Evolutionary conservation across 805 yeast species (phyloP).

Genomic region (Candida nanaspora): DNA sequence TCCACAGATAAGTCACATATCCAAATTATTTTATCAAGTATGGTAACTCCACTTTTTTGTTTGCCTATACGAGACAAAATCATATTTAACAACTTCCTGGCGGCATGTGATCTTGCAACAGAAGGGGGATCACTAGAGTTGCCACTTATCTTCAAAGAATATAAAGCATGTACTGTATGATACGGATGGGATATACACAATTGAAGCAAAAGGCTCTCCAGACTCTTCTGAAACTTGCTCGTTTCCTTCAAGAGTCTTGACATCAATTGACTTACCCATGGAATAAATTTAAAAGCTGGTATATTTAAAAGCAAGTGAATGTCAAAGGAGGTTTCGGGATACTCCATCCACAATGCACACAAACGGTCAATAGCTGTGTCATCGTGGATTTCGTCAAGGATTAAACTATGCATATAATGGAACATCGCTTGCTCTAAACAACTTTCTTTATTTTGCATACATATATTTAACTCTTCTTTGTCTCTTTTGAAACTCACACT

Average conservation of each 20-base stretch:
- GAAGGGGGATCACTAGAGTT: slow-evolving; percentile 30
- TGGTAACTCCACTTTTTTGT: slow-evolving; percentile 5
- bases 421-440: slow-evolving; percentile 44
- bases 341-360: slow-evolving; percentile 77
- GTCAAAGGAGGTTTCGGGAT: slow-evolving; percentile 26
- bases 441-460: slow-evolving; percentile 29
- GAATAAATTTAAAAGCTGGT: slow-evolving; percentile 56
- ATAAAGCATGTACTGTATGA: slow-evolving; percentile 59
- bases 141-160: slow-evolving; percentile 41
- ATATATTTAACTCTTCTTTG: slow-evolving; percentile 32
- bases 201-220: slow-evolving; percentile 30
- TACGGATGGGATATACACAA: slow-evolving; percentile 58
- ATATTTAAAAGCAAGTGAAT: slow-evolving; percentile 29
- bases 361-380: slow-evolving; percentile 65
- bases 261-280: slow-evolving; percentile 79
- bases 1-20: slow-evolving; percentile 45
- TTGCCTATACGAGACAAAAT: no score
- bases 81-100: slow-evolving; percentile 39
- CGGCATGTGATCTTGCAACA: slow-evolving; percentile 43
- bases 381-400: slow-evolving; percentile 31
- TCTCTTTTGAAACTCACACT: slow-evolving; percentile 44
- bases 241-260: slow-evolving; percentile 54
- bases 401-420: slow-evolving; percentile 52
- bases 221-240: slow-evolving; percentile 45
- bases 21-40: slow-evolving; percentile 37